Evolutionary conservation across 345 rosid species (phyloP).

Genomic region (Bruguiera sexangula): DNA sequence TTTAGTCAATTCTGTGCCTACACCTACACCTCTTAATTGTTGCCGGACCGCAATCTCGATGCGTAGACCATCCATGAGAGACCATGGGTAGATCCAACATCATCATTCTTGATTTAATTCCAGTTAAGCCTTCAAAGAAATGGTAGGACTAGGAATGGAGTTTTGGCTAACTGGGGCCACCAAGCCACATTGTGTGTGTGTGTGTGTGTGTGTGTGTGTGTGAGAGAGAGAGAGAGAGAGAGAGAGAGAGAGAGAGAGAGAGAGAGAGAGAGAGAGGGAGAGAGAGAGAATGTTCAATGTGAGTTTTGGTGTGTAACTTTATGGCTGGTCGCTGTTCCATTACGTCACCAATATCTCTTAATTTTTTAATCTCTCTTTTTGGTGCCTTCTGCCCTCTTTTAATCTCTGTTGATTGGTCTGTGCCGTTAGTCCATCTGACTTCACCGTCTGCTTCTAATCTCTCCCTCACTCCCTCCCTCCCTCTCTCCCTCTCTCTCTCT

Average conservation of each 20-base stretch:
- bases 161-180: constrained; percentile 30
- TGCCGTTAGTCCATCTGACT: constrained; percentile 27
- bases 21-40: constrained; percentile 4
- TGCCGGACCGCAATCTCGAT: constrained; percentile 17
- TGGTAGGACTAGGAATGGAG: constrained; percentile 47
- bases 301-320: constrained; percentile 10
- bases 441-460: constrained; percentile 9
- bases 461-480: too few species aligned
- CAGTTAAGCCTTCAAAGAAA: constrained; percentile 23
- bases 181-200: constrained; percentile 21
- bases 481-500: too few species aligned
- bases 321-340: constrained; percentile 46
- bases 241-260: too few species aligned
- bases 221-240: too few species aligned
- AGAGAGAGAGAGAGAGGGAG: neutral
- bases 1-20: constrained; percentile 1
- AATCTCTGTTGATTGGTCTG: constrained; percentile 26
- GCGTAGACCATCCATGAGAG: neutral
- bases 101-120: constrained; percentile 38
- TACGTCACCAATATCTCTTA: constrained; percentile 35
- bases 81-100: constrained; percentile 32
- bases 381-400: constrained; percentile 21
- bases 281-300: neutral
- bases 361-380: constrained; percentile 13
- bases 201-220: too few species aligned